Base-by-base conservation (phyloP, 192 early-diverging fungal species). In the Backusella psychrophila region DNA sequence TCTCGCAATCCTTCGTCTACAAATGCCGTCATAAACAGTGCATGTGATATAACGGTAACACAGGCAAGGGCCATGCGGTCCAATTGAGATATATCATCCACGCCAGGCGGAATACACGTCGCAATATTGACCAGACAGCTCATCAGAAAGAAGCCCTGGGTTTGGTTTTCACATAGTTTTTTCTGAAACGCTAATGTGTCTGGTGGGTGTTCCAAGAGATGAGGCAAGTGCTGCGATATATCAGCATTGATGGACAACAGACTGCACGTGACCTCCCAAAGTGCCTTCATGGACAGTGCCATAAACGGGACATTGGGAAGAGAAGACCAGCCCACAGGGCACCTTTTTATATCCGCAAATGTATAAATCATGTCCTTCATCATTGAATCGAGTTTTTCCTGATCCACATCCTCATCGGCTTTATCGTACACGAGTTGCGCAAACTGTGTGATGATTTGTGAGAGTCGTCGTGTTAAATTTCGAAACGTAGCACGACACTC, bases 131-230 rank as follows among this genome's bases (percentile, higher is more conserved):
- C 66, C n/a, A 88, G 71, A 31, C 85, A 83, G 3, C 75, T 78
- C 8, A 88, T 41, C 42, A 86, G 29, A 46, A 88, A 88, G 0
- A 83, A 72, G 4, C 81, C 83, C 59, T 85, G 83, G 6, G 74
- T 79, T n/a, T 82, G 84, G 23, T 85, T 81, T 1, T 66, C 67
- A 23, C 11, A 0, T 7, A 78, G 29, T 6, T 9, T 17, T 42
- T 68, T n/a, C 11, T 74, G 65, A 73, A 78, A 74, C 3, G 14
- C 17, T 0, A 26, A 29, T 12, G 69, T 74, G 41, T 52, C 44
- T 23, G 77, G 77, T 34, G 70, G 35, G 26, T 71, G 3, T 14
- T 70, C 68, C 7, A 71, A 53, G 72, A 38, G 46, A 21, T 38
- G 66, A 19, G 65, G 59, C 6, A 56, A 17, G 9, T 73, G 36